A percentile compares a stretch with the other conserved stretches of the same genome.
Conservation (phyloP, 768 basidiomycete species). For the Tylopilus sp. region DNA sequence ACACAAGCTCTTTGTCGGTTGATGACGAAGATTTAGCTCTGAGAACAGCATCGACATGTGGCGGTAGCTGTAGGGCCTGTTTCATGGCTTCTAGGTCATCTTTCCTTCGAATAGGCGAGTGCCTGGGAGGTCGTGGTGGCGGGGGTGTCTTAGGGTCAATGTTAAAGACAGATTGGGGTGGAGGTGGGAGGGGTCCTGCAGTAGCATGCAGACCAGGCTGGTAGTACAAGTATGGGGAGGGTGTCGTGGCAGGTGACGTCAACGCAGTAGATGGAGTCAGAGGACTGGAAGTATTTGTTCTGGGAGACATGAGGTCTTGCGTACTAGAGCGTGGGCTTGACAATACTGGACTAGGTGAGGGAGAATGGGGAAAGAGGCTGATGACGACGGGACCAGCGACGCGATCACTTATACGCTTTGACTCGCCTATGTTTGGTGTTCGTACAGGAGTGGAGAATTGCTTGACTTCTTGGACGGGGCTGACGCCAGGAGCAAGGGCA, state of each 20-base stretch:
- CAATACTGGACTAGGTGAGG: constrained; percentile 26
- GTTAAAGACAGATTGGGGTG: constrained; percentile 55
- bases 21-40: constrained; percentile 20
- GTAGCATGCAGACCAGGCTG: constrained; percentile 68
- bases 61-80: constrained; percentile 56
- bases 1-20: constrained; percentile 16
- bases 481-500: constrained; percentile 32
- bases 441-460: constrained; percentile 32
- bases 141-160: constrained; percentile 48
- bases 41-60: constrained; percentile 48
- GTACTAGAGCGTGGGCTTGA: constrained; percentile 26
- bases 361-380: constrained; percentile 39
- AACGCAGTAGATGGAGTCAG: constrained; percentile 25
- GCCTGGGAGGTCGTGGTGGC: constrained; percentile 58
- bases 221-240: constrained; percentile 52
- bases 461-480: constrained; percentile 27
- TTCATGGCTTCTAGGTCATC: constrained; percentile 56
- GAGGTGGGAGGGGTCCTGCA: constrained; percentile 70
- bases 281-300: constrained; percentile 22
- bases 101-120: constrained; percentile 49
- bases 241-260: constrained; percentile 25
- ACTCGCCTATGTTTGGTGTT: constrained; percentile 62
- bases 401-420: constrained; percentile 54
- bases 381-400: constrained; percentile 64
- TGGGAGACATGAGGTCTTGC: constrained; percentile 29